A percentile compares a stretch with the other conserved stretches of the same genome.
Evolutionary conservation across 805 yeast genomes (phyloP).

Genomic region (Starmera amethionina): DNA sequence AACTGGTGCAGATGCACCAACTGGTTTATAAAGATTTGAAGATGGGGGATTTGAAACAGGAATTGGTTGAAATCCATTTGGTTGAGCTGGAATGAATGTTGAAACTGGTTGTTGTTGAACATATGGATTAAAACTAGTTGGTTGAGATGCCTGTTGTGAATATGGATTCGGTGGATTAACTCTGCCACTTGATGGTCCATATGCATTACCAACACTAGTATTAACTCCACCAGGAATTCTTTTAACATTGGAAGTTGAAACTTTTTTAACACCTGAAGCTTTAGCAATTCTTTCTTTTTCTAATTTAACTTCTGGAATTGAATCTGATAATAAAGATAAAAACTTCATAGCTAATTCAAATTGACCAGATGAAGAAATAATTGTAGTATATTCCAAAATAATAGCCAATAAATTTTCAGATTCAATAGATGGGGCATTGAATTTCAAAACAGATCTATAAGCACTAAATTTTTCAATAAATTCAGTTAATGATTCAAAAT

Average conservation of each 20-base stretch:
- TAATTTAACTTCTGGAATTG: slow-evolving; percentile 55
- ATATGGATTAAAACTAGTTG: slow-evolving; percentile 5
- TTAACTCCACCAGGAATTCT: slow-evolving; percentile 6
- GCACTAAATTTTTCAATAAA: slow-evolving; percentile 80
- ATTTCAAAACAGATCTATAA: slow-evolving; percentile 44
- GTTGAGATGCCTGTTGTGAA: slow-evolving; percentile 1
- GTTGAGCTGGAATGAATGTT: too few species aligned
- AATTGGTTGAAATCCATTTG: slow-evolving; percentile 1
- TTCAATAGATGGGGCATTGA: slow-evolving; percentile 16
- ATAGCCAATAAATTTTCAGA: slow-evolving; percentile 30
- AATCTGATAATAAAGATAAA: slow-evolving; percentile 62
- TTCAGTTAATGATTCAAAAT: slow-evolving; percentile 68
- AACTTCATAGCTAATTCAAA: slow-evolving; percentile 71
- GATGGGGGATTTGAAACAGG: slow-evolving; percentile 3
- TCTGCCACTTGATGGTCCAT: slow-evolving; percentile 11
- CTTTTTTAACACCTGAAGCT: slow-evolving; percentile 41
- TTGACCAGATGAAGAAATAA: slow-evolving; percentile 74
- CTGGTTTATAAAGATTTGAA: background rate
- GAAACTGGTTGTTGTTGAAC: slow-evolving; percentile 9
- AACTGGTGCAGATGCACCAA: slow-evolving; percentile 11
- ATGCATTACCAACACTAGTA: slow-evolving; percentile 12
- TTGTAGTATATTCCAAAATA: slow-evolving; percentile 72
- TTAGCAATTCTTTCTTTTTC: slow-evolving; percentile 74
- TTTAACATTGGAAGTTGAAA: slow-evolving; percentile 3
- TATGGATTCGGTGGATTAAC: slow-evolving; percentile 6